Evolutionary conservation across 2,329 filamentous ascomycete genomes (phyloP), one percentile per base, ranked within the genome.

Genomic region (Talaromyces albobiverticillius): DNA sequence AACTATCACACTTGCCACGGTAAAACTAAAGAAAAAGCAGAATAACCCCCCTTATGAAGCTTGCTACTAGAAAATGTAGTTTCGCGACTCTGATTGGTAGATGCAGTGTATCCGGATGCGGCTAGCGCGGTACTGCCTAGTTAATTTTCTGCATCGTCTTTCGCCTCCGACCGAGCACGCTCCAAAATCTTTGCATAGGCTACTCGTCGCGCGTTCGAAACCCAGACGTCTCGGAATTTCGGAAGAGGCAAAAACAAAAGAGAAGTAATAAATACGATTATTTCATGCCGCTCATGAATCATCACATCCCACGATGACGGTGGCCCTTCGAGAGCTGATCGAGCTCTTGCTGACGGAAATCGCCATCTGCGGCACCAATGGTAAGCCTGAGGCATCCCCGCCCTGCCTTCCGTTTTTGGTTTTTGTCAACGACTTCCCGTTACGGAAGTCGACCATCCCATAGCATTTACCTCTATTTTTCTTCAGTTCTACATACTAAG

Each of bases 261-360:
- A 16, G 22, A 9, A 47, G 26, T 31, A 38, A 5, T 29, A 31
- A 34, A 8, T 5, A 29, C 47, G 34, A 31, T 6, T 14, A n/a
- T 29, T 51, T 42, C 53, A 51, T 51, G 53, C 26, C 11, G 34
- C 34, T 29, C 38, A 14, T 29, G 18, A 38, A 38, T n/a, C 34
- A 23, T 32, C 9, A 16, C 43, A 23, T 11, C 14, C 18, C 48
- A 47, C 32, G 43, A 55, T 55, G 53, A 48, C 48, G 13, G 42
- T 42, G 20, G 53, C 53, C 36, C 48, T 55, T 20, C 48, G 43
- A 50, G 53, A 55, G 20, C 53, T 55, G 14, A 46, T 55, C 34
- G 53, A 55, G 48, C 53, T 55, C 3, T 45, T 55, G 20, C 42
- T 55, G 42, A 55, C 53, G 8, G 53, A 55, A 42, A 55, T 55